A percentile compares a stretch with the other conserved stretches of the same genome.
Conservation (phyloP, 2,329 filamentous ascomycete genomes). For the Alternaria consortialis region DNA sequence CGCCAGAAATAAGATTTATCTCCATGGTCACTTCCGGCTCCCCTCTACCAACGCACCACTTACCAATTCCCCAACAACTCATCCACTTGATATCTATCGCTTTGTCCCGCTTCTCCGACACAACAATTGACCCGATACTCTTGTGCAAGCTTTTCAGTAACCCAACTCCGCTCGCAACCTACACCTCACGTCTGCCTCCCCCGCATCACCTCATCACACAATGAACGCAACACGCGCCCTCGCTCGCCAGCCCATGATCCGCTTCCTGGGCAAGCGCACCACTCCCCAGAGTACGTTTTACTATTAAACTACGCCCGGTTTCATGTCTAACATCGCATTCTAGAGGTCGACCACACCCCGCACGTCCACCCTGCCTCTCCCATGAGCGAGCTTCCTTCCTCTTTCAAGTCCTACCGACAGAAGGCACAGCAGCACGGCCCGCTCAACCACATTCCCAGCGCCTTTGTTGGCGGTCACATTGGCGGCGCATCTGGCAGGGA, state of each 20-base stretch:
- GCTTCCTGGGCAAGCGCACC: slow-evolving; percentile 60
- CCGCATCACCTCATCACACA: slow-evolving; percentile 22
- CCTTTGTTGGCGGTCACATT: slow-evolving; percentile 48
- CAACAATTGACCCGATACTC: not conserved
- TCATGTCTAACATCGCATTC: slow-evolving; percentile 19
- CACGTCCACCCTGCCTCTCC: slow-evolving; percentile 78
- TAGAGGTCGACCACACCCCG: slow-evolving; percentile 79
- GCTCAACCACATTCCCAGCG: slow-evolving; percentile 55
- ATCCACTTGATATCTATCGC: not conserved
- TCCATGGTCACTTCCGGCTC: slow-evolving; percentile 24
- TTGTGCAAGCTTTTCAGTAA: not conserved
- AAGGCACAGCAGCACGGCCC: slow-evolving; percentile 82
- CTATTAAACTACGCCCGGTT: not conserved
- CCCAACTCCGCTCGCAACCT: not conserved
- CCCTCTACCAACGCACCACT: slow-evolving; percentile 17
- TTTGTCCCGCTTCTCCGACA: not conserved
- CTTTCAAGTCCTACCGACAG: slow-evolving; percentile 80
- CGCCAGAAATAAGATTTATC: slow-evolving; percentile 35
- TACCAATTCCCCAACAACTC: slow-evolving; percentile 6
- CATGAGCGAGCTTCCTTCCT: slow-evolving; percentile 69
- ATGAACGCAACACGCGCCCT: slow-evolving; percentile 60
- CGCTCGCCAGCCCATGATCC: slow-evolving; percentile 61
- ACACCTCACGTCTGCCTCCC: slow-evolving; percentile 4
- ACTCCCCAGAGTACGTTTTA: slow-evolving; percentile 54
- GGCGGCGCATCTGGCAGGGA: slow-evolving; percentile 73